These are phyloP conservation scores for Staphylotrichum tortipilum DNA, from an alignment of 495 filamentous ascomycete species.

Conservation along the genomic window DNA sequence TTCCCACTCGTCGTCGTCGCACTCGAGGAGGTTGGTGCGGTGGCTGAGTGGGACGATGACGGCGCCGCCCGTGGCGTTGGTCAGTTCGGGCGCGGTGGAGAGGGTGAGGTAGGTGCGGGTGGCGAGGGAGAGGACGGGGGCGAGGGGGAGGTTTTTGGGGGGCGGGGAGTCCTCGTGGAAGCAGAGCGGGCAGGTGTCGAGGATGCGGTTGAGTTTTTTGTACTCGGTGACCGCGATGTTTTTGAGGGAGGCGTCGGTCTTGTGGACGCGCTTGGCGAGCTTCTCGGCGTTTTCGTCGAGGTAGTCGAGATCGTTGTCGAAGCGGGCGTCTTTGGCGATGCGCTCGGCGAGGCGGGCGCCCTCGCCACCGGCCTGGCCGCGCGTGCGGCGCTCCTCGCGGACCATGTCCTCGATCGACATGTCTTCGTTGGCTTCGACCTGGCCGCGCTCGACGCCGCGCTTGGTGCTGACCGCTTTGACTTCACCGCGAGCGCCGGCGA, in stretches of 20 bases:
- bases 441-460: constrained; percentile 68
- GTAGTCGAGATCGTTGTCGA: constrained; percentile 89
- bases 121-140: constrained; percentile 80
- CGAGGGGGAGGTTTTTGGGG: constrained; percentile 54
- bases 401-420: constrained; percentile 97
- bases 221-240: constrained; percentile 82
- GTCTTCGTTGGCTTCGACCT: constrained; percentile 82
- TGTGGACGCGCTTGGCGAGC: constrained; percentile 80
- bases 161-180: constrained; percentile 81
- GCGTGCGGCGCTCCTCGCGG: constrained; percentile 76
- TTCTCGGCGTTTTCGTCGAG: constrained; percentile 94
- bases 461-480: constrained; percentile 66
- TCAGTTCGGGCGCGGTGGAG: constrained; percentile 83
- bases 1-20: constrained; percentile 99
- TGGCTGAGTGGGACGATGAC: constrained; percentile 87
- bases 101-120: constrained; percentile 84
- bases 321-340: constrained; percentile 87
- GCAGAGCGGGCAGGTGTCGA: constrained; percentile 86
- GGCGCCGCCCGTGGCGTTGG: constrained; percentile 57
- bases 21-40: constrained; percentile 82
- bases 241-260: constrained; percentile 79
- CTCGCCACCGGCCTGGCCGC: constrained; percentile 71
- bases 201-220: constrained; percentile 78
- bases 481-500: constrained; percentile 70
- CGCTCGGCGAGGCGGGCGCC: constrained; percentile 75